Percentiles rank a stretch among this genome's conserved stretches.
Evolutionary conservation across 2,329 filamentous ascomycete genomes (phyloP).

Genomic region (Alternaria burnsii): DNA sequence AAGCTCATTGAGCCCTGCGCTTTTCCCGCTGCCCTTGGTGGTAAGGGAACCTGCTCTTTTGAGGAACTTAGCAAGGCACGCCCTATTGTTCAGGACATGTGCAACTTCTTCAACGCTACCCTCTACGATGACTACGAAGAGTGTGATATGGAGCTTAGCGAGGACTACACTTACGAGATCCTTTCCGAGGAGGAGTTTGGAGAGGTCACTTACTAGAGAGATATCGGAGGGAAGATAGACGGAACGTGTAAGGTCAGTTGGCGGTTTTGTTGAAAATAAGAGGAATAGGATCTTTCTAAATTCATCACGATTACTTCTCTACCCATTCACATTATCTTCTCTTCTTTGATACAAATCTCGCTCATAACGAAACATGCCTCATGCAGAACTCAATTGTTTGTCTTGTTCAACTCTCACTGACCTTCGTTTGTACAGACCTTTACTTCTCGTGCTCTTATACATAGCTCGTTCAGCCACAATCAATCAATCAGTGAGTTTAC

Average conservation of each 20-base stretch:
- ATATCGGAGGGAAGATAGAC: neutral
- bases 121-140: constrained; percentile 26
- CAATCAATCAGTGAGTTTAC: neutral
- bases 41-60: constrained; percentile 23
- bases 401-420: neutral
- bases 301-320: neutral
- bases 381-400: neutral
- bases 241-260: neutral
- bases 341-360: neutral
- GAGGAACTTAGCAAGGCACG: constrained; percentile 24
- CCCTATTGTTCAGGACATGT: constrained; percentile 31
- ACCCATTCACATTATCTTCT: neutral
- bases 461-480: too few relatives aligned
- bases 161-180: constrained; percentile 28
- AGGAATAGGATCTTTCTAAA: neutral
- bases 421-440: neutral
- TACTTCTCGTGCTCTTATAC: neutral
- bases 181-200: constrained; percentile 17
- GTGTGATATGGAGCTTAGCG: constrained; percentile 26
- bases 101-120: constrained; percentile 39
- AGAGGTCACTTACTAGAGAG: constrained; percentile 1
- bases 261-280: neutral
- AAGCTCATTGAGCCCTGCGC: constrained; percentile 32
- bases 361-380: neutral
- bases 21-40: constrained; percentile 19